phyloP scores from a whole-genome alignment of 495 filamentous ascomycete genomes.

The Daldinia caldariorum region DNA sequence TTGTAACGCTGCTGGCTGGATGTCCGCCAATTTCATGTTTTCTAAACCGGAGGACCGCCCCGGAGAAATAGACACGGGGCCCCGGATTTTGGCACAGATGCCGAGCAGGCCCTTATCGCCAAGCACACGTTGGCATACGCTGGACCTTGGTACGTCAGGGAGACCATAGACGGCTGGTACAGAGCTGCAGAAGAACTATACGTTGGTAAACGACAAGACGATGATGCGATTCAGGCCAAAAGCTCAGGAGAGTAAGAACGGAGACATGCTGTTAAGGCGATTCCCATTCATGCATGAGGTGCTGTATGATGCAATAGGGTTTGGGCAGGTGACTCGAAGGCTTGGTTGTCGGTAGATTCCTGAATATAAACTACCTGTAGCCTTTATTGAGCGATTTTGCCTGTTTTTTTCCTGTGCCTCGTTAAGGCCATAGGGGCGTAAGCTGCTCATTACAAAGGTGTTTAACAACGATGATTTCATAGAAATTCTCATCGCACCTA shows the following conservation, averaged over 20 bases:
- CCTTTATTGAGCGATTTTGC: not conserved
- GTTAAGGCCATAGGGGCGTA: too few relatives aligned
- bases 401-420: not conserved
- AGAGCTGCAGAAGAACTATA: constrained; percentile 36
- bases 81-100: constrained; percentile 20
- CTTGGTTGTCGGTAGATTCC: not conserved
- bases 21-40: constrained; percentile 40
- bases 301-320: not conserved
- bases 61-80: constrained; percentile 5
- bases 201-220: constrained; percentile 18
- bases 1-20: constrained; percentile 21
- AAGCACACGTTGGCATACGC: constrained; percentile 37
- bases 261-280: constrained; percentile 24
- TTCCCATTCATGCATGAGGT: not conserved
- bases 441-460: too few relatives aligned
- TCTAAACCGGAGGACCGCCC: constrained; percentile 32
- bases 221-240: constrained; percentile 25
- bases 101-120: constrained; percentile 35
- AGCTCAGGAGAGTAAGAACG: constrained; percentile 13
- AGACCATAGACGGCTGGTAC: constrained; percentile 30
- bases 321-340: not conserved
- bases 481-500: too few relatives aligned
- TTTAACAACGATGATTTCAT: too few relatives aligned
- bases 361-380: not conserved
- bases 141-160: constrained; percentile 34